A percentile compares a stretch with the other conserved stretches of the same genome.
Evolutionary conservation across 805 yeast species (phyloP).

Genomic region (Candida vaughaniae): DNA sequence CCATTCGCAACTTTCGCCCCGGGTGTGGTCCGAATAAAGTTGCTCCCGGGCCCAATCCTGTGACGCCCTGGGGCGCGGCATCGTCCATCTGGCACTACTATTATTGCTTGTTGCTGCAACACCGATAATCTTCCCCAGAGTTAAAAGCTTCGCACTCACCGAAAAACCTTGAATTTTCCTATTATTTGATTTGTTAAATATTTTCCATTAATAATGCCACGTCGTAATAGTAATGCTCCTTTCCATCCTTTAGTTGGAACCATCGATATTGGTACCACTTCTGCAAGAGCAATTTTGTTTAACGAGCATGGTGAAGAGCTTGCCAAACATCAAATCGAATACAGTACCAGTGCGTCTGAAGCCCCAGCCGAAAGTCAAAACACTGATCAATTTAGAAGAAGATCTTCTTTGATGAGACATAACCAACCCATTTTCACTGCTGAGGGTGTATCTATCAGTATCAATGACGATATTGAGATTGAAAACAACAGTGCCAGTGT

Average conservation of each 20-base stretch:
- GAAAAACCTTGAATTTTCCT: background rate
- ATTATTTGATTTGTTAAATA: background rate
- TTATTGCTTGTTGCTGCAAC: slow-evolving; percentile 1
- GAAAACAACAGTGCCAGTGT: slow-evolving; percentile 53
- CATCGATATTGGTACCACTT: slow-evolving; percentile 89
- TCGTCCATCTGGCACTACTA: too few species aligned
- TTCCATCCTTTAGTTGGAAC: slow-evolving; percentile 55
- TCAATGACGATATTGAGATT: slow-evolving; percentile 56
- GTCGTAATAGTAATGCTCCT: slow-evolving; percentile 44
- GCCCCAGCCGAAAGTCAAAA: slow-evolving; percentile 42
- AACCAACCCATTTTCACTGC: slow-evolving; percentile 64
- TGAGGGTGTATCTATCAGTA: slow-evolving; percentile 70
- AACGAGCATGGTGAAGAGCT: slow-evolving; percentile 70
- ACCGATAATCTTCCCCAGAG: slow-evolving; percentile 3
- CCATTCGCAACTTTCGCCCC: too few species aligned
- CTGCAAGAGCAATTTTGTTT: slow-evolving; percentile 85
- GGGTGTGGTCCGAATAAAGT: too few species aligned
- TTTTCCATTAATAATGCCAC: slow-evolving; percentile 28
- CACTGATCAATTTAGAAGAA: slow-evolving; percentile 46
- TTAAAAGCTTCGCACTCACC: background rate
- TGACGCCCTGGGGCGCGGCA: too few species aligned
- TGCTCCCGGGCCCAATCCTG: too few species aligned
- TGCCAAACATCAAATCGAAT: slow-evolving; percentile 88
- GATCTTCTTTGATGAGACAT: slow-evolving; percentile 44
- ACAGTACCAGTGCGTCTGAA: slow-evolving; percentile 69